Evolutionary conservation across 495 filamentous ascomycete species (phyloP).

Genomic region (Diplogelasinospora grovesii): DNA sequence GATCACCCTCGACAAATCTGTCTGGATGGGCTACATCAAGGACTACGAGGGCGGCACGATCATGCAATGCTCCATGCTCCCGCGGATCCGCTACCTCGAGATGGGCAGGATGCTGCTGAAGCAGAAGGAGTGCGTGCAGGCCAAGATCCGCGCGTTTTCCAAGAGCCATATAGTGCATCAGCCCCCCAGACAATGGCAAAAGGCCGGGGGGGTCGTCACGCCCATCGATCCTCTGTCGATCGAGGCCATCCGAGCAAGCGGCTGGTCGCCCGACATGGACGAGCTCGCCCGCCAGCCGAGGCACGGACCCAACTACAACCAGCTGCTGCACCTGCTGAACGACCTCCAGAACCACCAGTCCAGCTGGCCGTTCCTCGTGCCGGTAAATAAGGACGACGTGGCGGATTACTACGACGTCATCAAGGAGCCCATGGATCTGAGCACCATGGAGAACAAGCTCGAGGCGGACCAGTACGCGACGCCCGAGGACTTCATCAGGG

Average conservation of each 20-base stretch:
- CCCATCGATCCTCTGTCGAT: slow-evolving; percentile 77
- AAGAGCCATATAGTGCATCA: slow-evolving; percentile 82
- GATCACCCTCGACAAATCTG: slow-evolving; percentile 80
- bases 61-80: slow-evolving; percentile 98
- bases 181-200: slow-evolving; percentile 80
- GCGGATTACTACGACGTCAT: slow-evolving; percentile 98
- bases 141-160: slow-evolving; percentile 88
- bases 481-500: slow-evolving; percentile 88
- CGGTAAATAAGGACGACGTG: slow-evolving; percentile 92
- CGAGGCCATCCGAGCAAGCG: slow-evolving; percentile 76
- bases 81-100: slow-evolving; percentile 90
- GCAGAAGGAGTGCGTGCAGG: slow-evolving; percentile 89
- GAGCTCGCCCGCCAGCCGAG: slow-evolving; percentile 93
- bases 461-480: slow-evolving; percentile 88
- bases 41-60: slow-evolving; percentile 99
- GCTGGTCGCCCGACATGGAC: slow-evolving; percentile 97
- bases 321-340: slow-evolving; percentile 85
- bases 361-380: slow-evolving; percentile 90
- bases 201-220: slow-evolving; percentile 41
- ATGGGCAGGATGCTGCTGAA: slow-evolving; percentile 91
- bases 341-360: slow-evolving; percentile 89
- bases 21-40: slow-evolving; percentile 99
- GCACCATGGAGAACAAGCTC: slow-evolving; percentile 92
- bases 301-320: slow-evolving; percentile 93
- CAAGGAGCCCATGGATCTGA: slow-evolving; percentile 94